Conservation (phyloP, 176 grass and related monocot genomes). For the Saccharum officinarum region DNA sequence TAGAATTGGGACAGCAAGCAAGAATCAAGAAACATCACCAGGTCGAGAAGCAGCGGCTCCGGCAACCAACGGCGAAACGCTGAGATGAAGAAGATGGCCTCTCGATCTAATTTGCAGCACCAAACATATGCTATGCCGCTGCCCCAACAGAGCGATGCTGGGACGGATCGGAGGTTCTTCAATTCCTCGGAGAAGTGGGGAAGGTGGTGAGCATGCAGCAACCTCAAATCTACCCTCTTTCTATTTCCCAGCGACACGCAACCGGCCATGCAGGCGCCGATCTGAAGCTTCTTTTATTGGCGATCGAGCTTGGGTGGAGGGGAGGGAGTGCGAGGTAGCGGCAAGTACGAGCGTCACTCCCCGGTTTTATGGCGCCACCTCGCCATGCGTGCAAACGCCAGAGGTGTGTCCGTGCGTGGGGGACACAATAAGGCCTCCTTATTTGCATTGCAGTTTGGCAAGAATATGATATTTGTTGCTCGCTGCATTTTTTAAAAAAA, state of each 20-base stretch:
- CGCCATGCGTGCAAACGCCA: background rate
- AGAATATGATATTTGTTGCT: too few species aligned
- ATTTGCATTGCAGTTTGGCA: too few species aligned
- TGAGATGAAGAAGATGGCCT: constrained; percentile 1
- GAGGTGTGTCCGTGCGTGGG: too few species aligned
- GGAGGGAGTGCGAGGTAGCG: constrained; percentile 2
- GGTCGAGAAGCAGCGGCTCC: background rate
- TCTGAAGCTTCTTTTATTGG: constrained; percentile 34
- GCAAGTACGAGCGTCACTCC: constrained; percentile 29
- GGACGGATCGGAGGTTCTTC: background rate
- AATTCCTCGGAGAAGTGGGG: background rate
- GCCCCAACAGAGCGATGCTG: background rate
- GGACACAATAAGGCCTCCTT: too few species aligned
- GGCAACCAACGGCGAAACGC: background rate
- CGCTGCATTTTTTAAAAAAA: too few species aligned
- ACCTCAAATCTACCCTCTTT: constrained; percentile 37
- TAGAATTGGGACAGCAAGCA: background rate
- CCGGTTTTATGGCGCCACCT: constrained; percentile 1
- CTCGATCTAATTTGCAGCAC: background rate
- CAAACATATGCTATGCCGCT: background rate
- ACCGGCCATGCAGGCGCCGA: constrained; percentile 28
- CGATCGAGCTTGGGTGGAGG: constrained; percentile 19
- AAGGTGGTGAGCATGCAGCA: background rate
- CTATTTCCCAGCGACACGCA: constrained; percentile 57
- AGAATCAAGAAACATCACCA: constrained; percentile 10